A percentile compares a stretch with the other conserved stretches of the same genome.
phyloP scores from a whole-genome alignment of 805 yeast species.

The Starmerella sp. region DNA sequence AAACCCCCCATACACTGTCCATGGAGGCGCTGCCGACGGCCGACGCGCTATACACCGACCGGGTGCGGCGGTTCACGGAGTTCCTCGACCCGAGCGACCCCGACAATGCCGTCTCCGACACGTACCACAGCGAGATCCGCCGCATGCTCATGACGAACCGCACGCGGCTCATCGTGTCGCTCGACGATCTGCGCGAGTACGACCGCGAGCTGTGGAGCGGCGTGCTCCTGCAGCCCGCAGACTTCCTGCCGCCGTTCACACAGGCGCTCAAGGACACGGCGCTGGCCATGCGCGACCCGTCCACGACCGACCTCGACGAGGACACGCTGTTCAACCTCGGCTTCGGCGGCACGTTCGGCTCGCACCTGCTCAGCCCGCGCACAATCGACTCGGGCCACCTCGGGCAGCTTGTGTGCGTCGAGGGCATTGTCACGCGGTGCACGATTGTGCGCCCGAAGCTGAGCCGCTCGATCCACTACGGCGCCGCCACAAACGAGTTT shows the following conservation, averaged over 20 bases:
- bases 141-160: slow-evolving; percentile 58
- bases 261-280: slow-evolving; percentile 75
- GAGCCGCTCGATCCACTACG: slow-evolving; percentile 82
- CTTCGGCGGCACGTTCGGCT: slow-evolving; percentile 85
- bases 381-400: slow-evolving; percentile 66
- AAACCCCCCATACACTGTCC: neutral
- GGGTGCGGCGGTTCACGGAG: slow-evolving; percentile 80
- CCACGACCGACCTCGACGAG: slow-evolving; percentile 44
- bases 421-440: slow-evolving; percentile 91
- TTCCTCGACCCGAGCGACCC: slow-evolving; percentile 52
- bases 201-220: slow-evolving; percentile 73
- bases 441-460: slow-evolving; percentile 89
- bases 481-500: slow-evolving; percentile 70
- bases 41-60: slow-evolving; percentile 50
- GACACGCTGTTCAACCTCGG: slow-evolving; percentile 62
- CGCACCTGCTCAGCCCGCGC: slow-evolving; percentile 77
- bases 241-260: slow-evolving; percentile 79
- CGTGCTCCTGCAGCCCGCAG: slow-evolving; percentile 63
- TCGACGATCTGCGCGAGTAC: slow-evolving; percentile 81
- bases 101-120: slow-evolving; percentile 37
- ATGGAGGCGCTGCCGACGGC: slow-evolving; percentile 18
- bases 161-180: slow-evolving; percentile 57
- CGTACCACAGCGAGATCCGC: slow-evolving; percentile 56
- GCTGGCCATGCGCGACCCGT: slow-evolving; percentile 53
- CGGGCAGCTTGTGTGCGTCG: slow-evolving; percentile 74